Base-by-base conservation (phyloP, 2,329 filamentous ascomycete species). In the Drechslerella dactyloides region DNA sequence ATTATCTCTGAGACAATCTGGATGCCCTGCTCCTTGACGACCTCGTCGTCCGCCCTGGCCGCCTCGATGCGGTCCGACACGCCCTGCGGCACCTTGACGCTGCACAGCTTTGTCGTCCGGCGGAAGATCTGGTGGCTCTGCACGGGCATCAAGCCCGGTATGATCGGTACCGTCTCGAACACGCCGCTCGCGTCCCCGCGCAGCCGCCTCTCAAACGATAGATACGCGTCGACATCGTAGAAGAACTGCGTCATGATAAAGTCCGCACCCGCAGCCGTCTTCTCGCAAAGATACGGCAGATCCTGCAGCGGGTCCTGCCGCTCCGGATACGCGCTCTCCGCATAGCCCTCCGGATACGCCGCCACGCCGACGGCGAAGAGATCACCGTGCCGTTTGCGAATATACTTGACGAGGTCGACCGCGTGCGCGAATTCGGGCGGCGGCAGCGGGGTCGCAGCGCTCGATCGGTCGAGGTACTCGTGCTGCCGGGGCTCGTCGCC, bases 231-330 rank as follows among this genome's bases (percentile, higher is more conserved):
- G 23, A 92, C 85, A 78, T 97, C 92, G 80, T 96, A 99, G 80
- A 97, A 97, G 7, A 99, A 84, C 80, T 99, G 94, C 0, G 94
- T 97, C 91, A 99, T 96, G 80, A 99, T 90, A 78, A 99, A 99
- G 81, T 97, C 93, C 56, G 93, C 94, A 0, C 94, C 94, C 2
- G 94, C 94, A 76, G 89, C 84, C 0, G 89, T 89, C 84, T 99
- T 99, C 75, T 96, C 92, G 10, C 96, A 86, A 60, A 99, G 83
- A 77, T 90, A 96, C 0, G 93, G 90, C 69, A 99, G 81, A 80
- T 99, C 94, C 59, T 82, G 81, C 61, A 80, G 78, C 0, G 85
- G 83, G 75, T 85, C 84, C 78, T 89, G 87, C 74, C 90, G 85
- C 77, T 96, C 90, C 1, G 93, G 93, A 79, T 96, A 89, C 73